Base-by-base conservation (phyloP, 345 rosid genomes). In the Salix suchowensis region DNA sequence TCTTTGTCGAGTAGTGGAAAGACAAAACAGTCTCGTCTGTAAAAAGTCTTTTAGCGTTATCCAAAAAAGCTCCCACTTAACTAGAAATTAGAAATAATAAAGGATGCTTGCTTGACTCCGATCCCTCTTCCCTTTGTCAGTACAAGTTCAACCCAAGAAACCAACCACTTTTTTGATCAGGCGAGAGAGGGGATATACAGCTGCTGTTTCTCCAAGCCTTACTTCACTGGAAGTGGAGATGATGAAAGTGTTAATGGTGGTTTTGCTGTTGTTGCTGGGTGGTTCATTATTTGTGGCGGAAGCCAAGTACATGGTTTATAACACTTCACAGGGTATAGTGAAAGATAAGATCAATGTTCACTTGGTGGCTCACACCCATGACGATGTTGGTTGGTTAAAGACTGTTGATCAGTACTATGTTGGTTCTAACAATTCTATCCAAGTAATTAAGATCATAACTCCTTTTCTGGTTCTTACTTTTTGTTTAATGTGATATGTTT, bases 381-480 rank as follows among this genome's bases (percentile, higher is more conserved):
- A 91, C 64, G 99, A 96, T 66, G 99, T 96, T 74, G 99, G 99
- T 71, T 93, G 99, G 98, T 80, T 96, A 70, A 96, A 93, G 89
- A 96, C 99, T 4, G 89, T 96, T 83, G 99, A 93, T 76, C 99
- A 96, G 87, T 96, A 96, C 87, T 96, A 96, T 85, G 93, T 93
- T 61, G 99, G 99, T 86, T 92, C 97, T 74, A 96, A 96, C 82
- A 96, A 93, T 83, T 96, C 98, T 39, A 96, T 96, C 78, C 99
- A 93, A 97, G 99, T 93, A 52, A 42, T 28, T 58, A 15, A 30
- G 32, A 23, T 62, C 16, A 61, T 58, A 37, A 24, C 28, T 70
- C 73, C 62, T 62, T 44, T 77, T 58, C 1, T 62, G 0, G 19
- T 19, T n/a, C 34, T 28, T 54, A 19, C n/a, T 34, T 34, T 48